phyloP scores from a whole-genome alignment of 371 early-diverging fungal genomes.

The Zancudomyces culisetae region DNA sequence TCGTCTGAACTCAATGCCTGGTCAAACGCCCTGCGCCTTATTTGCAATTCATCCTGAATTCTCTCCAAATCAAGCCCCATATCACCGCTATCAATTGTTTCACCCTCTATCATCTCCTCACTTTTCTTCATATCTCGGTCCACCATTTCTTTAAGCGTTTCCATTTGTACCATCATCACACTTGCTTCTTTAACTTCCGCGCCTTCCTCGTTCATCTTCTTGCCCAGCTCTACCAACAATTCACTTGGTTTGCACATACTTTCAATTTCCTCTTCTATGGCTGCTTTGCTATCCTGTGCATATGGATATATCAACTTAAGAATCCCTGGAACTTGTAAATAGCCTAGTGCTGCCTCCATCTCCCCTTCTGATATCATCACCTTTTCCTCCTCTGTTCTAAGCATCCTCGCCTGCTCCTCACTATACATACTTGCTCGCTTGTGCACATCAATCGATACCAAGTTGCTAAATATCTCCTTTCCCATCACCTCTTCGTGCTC shows the following conservation, averaged over 20 bases:
- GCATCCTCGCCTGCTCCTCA: constrained; percentile 81
- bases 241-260: constrained; percentile 36
- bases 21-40: constrained; percentile 37
- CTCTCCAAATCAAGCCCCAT: constrained; percentile 8
- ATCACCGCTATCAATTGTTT: constrained; percentile 4
- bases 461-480: constrained; percentile 60
- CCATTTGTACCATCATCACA: too few relatives aligned
- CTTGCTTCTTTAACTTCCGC: constrained; percentile 13
- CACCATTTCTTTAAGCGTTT: constrained; percentile 40
- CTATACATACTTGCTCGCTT: constrained; percentile 81
- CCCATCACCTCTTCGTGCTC: constrained; percentile 59
- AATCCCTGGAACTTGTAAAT: constrained; percentile 61
- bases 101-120: constrained; percentile 12
- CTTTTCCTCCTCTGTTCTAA: constrained; percentile 54
- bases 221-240: constrained; percentile 39
- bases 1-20: constrained; percentile 42
- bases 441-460: constrained; percentile 82
- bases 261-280: constrained; percentile 22
- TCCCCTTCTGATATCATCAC: constrained; percentile 73
- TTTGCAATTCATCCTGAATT: constrained; percentile 28
- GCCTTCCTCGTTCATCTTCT: constrained; percentile 29
- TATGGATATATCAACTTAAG: constrained; percentile 45
- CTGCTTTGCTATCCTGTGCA: background rate
- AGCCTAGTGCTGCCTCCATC: constrained; percentile 57
- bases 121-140: constrained; percentile 25